A percentile compares a stretch with the other conserved stretches of the same genome.
These are phyloP conservation scores for Ramichloridium luteum DNA, from an alignment of 2,329 filamentous ascomycete species.

Conservation along the genomic window DNA sequence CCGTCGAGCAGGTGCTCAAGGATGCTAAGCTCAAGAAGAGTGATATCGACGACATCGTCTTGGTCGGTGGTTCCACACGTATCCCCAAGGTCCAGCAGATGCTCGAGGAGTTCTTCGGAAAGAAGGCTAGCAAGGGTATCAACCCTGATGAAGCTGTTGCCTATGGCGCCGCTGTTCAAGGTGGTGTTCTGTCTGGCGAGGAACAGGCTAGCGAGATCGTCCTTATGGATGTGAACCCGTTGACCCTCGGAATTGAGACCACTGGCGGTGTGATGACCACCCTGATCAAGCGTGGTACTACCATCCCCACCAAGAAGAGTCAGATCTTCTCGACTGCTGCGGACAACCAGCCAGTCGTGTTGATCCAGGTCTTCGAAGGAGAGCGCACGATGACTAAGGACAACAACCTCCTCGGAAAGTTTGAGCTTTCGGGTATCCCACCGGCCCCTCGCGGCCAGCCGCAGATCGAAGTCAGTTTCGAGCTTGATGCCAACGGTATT, in stretches of 20 bases:
- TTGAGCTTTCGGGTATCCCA: conserved; percentile 92
- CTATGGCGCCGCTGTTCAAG: conserved; percentile 94
- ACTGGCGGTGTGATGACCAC: conserved; percentile 96
- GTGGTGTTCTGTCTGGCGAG: conserved; percentile 86
- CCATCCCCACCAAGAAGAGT: conserved; percentile 98
- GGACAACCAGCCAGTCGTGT: conserved; percentile 94
- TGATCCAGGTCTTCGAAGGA: conserved; percentile 99
- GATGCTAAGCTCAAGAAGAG: conserved; percentile 95
- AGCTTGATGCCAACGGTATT: conserved; percentile 97
- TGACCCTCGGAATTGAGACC: conserved; percentile 97
- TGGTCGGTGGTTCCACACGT: conserved; percentile 97
- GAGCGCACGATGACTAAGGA: conserved; percentile 49
- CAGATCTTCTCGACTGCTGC: conserved; percentile 96
- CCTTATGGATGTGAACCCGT: conserved; percentile 87
- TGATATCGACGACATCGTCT: conserved; percentile 90
- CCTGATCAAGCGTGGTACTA: conserved; percentile 97
- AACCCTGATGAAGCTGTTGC: conserved; percentile 99
- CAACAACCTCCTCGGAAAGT: conserved; percentile 91
- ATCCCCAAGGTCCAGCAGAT: conserved; percentile 94
- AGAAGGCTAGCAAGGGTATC: conserved; percentile 98
- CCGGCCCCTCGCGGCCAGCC: conserved; percentile 91
- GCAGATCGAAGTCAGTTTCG: conserved; percentile 96
- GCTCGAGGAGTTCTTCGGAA: conserved; percentile 94
- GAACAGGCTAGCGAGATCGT: conserved; percentile 85
- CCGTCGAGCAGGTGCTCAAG: conserved; percentile 96